Evolutionary conservation across 1,139 yeast species (phyloP), one percentile per base, ranked within the genome.

Genomic region (Nematodospora anomalae): DNA sequence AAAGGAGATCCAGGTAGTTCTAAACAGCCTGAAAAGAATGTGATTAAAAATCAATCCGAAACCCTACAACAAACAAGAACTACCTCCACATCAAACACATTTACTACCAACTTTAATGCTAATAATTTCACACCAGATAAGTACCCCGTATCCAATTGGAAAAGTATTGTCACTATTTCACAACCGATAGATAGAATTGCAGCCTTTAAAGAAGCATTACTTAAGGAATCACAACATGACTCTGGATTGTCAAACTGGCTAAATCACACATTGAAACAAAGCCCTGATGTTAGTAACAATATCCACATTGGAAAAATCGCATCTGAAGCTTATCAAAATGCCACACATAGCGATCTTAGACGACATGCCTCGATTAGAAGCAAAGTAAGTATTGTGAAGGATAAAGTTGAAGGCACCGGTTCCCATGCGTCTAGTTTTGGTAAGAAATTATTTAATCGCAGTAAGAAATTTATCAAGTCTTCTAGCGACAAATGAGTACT

Each of bases 161-260:
- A 68, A 40, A 52, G 60, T 29, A 74, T 76, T 21, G 59, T 70
- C 58, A 52, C 65, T 4, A 52, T 65, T 4, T 66, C 74, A 2
- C 76, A 71, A 44, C 64, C 78, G 4, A 51, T 57, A 6, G 70
- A 63, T 38, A 55, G 79, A 37, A 71, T 76, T 26, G 47, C 52
- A 7, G 56, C 64, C 32, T 62, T 74, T 35, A 62, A 59, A 38
- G 64, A 63, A 5, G 79, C 80, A 0, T 58, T 71, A 30, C 48
- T 41, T 6, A 62, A 64, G 29, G 80, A 75, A 47, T 40, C 51
- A 2, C 57, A 58, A 11, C 60, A 64, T 37, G 74, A 71, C 24
- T 62, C 77, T 0, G 80, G 80, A 1, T 55, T 76, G 16, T 65
- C 61, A 28, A 54, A 58, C n/a, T 76, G 80, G 80, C 54, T 76